Evolutionary conservation across 805 yeast species (phyloP), one percentile per base, ranked within the genome.

Genomic region (Tetrapisispora phaffii): DNA sequence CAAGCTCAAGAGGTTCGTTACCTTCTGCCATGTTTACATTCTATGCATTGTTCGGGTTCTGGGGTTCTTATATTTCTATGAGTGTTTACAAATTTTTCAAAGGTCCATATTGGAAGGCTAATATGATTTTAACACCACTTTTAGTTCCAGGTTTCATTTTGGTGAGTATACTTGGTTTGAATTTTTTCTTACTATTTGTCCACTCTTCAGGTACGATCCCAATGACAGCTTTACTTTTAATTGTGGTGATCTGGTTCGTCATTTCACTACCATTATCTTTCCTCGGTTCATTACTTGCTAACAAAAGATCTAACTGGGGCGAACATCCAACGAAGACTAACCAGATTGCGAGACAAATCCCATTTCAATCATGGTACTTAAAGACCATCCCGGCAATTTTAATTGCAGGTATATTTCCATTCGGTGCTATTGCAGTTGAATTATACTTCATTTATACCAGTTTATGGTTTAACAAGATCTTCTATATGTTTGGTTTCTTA

Each of bases 401-500:
- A 35, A 72, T 85, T 49, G 84, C 94, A 1, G 97, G 97, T 49
- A 76, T 90, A 48, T 81, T 90, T 74, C 97, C 97, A 58, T 88
- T 90, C 60, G 95, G 96, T 9, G 82, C 96, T 19, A 84, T 93
- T 60, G 88, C 96, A 21, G 93, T 93, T 46, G 97, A 93, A 69
- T 77, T 93, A 77, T 89, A 87, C 67, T 90, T 88, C 69, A 85
- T 93, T 57, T 81, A 85, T 70, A 76, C 85, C 43, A 86, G 96
- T 28, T 68, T 93, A 53, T 90, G 98, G 98, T 86, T 85, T 67
- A 88, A 85, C 73, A 77, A 85, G 63, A 81, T 89, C 52, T 93
- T 78, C 72, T 93, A 89, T 74, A 90, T 93, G 97, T 93, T 93
- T 72, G 98, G 97, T 12, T 93, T 90, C 74, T 70, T 90, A 54